Evolutionary conservation across 805 yeast genomes (phyloP).

Genomic region (Candida tibetensis): DNA sequence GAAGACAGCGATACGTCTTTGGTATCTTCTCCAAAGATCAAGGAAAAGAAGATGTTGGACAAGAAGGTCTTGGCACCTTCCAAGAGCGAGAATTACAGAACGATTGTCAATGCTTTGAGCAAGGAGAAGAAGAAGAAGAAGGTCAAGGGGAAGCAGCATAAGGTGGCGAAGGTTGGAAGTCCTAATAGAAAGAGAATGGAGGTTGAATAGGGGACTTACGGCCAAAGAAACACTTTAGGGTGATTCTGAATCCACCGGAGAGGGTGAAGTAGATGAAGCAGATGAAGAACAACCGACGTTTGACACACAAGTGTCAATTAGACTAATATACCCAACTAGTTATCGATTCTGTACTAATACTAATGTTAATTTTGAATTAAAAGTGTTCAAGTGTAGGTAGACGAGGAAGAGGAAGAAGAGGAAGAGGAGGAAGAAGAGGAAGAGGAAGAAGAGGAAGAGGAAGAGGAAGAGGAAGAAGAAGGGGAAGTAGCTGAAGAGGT

Average conservation of each 20-base stretch:
- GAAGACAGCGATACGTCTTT: slow-evolving; percentile 2
- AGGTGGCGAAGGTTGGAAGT: slow-evolving; percentile 1
- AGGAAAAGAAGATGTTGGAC: slow-evolving; percentile 4
- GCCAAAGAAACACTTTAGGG: too few species aligned
- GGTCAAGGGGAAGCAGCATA: slow-evolving; percentile 1
- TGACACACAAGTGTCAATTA: too few species aligned
- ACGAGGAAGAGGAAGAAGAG: too few species aligned
- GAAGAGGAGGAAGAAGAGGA: too few species aligned
- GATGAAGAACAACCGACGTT: too few species aligned
- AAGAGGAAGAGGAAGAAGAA: too few species aligned
- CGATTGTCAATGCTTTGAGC: slow-evolving; percentile 8
- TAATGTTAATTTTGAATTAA: not conserved
- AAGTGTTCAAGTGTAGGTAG: too few species aligned
- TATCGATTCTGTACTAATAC: not conserved
- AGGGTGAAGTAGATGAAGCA: not conserved
- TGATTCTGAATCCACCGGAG: too few species aligned
- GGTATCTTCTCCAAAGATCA: slow-evolving; percentile 1
- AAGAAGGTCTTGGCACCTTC: slow-evolving; percentile 8
- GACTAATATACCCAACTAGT: too few species aligned
- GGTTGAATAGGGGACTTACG: not conserved
- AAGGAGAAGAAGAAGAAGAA: slow-evolving; percentile 12
- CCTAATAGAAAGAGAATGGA: not conserved
- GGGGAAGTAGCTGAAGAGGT: too few species aligned
- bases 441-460: too few species aligned
- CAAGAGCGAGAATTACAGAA: slow-evolving; percentile 9